Percentiles rank a stretch among this genome's conserved stretches.
phyloP scores from a whole-genome alignment of 306 rosid genomes.

The Trifolium subterraneum region DNA sequence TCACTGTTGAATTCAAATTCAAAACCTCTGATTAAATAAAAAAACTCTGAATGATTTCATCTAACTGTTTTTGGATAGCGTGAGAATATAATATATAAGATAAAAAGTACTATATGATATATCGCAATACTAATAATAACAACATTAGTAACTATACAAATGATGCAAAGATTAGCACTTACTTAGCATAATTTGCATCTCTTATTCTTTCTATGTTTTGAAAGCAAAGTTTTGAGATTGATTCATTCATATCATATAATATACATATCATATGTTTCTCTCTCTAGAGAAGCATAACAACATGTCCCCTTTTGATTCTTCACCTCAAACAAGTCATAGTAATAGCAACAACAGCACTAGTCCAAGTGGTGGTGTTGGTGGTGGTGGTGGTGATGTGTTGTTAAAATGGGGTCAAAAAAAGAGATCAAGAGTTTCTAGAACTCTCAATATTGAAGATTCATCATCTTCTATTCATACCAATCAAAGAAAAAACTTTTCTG shows the following conservation, averaged over 20 bases:
- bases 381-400: constrained; percentile 57
- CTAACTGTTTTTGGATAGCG: background rate
- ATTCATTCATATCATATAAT: background rate
- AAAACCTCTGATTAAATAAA: background rate
- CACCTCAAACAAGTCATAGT: constrained; percentile 48
- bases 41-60: background rate
- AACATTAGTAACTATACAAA: constrained; percentile 3
- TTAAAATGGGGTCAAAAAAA: constrained; percentile 75
- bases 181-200: background rate
- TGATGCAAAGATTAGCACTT: constrained; percentile 8
- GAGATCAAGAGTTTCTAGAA: constrained; percentile 63
- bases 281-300: constrained; percentile 33
- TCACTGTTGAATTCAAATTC: too few relatives aligned
- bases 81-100: background rate
- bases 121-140: background rate
- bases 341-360: constrained; percentile 44
- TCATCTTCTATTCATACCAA: constrained; percentile 54
- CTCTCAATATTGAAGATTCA: constrained; percentile 59
- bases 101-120: background rate
- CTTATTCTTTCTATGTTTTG: constrained; percentile 25
- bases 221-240: constrained; percentile 47
- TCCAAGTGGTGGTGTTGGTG: constrained; percentile 48
- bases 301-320: constrained; percentile 46
- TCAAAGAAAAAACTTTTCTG: constrained; percentile 42
- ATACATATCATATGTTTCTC: constrained; percentile 10